These are phyloP conservation scores for Termitomyces sp. DNA, from an alignment of 768 basidiomycete species.

Conservation along the genomic window DNA sequence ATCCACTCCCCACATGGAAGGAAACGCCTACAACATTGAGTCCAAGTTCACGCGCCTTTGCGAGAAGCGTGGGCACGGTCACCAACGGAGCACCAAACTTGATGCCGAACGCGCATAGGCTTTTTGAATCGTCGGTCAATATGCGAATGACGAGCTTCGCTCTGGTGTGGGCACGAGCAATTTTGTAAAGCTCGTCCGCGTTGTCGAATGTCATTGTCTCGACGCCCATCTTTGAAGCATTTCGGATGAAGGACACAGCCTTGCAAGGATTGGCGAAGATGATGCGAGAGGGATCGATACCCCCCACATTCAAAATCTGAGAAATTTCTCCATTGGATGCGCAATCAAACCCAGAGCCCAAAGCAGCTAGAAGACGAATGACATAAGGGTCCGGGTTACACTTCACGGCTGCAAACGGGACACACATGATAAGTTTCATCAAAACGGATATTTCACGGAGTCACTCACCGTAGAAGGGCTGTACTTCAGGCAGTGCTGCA, in stretches of 20 bases:
- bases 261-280: conserved; percentile 99
- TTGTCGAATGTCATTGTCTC: conserved; percentile 99
- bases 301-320: conserved; percentile 69
- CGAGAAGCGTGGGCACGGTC: conserved; percentile 74
- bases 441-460: background rate
- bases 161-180: conserved; percentile 71
- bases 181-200: conserved; percentile 92
- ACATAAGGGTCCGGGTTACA: conserved; percentile 98
- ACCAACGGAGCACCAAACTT: conserved; percentile 94
- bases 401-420: conserved; percentile 71
- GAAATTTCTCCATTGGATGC: conserved; percentile 93
- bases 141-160: conserved; percentile 93
- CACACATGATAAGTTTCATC: conserved; percentile 3
- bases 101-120: conserved; percentile 86
- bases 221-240: conserved; percentile 75
- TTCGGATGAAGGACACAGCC: conserved; percentile 87
- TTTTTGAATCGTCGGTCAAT: conserved; percentile 96
- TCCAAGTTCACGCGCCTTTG: conserved; percentile 70
- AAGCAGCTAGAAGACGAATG: conserved; percentile 81
- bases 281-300: conserved; percentile 75
- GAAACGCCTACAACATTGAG: conserved; percentile 92
- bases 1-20: conserved; percentile 98
- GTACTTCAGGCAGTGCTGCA: conserved; percentile 72
- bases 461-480: conserved; percentile 86
- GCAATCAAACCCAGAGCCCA: conserved; percentile 96